These are phyloP conservation scores for Aaosphaeria arxii DNA, from an alignment of 2,329 filamentous ascomycete species.

Conservation along the genomic window DNA sequence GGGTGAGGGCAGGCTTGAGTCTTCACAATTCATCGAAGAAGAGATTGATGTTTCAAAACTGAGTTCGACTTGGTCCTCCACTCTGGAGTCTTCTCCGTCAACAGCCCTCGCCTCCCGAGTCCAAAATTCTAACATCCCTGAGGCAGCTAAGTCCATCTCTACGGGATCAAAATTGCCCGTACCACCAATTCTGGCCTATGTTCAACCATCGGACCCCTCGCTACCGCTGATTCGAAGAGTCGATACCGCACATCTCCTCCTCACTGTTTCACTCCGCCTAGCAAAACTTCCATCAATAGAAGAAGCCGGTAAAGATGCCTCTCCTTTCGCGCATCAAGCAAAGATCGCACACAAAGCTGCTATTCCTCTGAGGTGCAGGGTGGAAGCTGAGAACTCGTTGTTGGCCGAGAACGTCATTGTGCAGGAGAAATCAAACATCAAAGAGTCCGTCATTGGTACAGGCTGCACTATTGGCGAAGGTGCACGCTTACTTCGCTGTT, in stretches of 20 bases:
- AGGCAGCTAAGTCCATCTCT: conserved; percentile 22
- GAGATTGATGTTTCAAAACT: conserved; percentile 54
- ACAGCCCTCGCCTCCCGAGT: conserved; percentile 36
- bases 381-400: conserved; percentile 77
- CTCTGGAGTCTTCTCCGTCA: conserved; percentile 2
- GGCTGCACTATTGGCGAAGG: conserved; percentile 83
- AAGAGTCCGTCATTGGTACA: conserved; percentile 83
- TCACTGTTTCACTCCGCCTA: conserved; percentile 78
- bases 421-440: conserved; percentile 86
- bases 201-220: conserved; percentile 63
- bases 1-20: conserved; percentile 5
- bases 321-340: conserved; percentile 71
- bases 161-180: conserved; percentile 46
- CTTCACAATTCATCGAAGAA: conserved; percentile 44
- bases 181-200: conserved; percentile 76
- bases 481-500: conserved; percentile 80
- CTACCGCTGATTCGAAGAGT: conserved; percentile 76
- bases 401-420: conserved; percentile 87
- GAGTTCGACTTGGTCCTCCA: conserved; percentile 47
- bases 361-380: conserved; percentile 75
- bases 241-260: conserved; percentile 78
- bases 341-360: conserved; percentile 84
- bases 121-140: conserved; percentile 24
- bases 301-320: conserved; percentile 54
- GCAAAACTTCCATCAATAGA: conserved; percentile 77